Evolutionary conservation across 805 yeast genomes (phyloP).

Genomic region (Dipodascus albidus): DNA sequence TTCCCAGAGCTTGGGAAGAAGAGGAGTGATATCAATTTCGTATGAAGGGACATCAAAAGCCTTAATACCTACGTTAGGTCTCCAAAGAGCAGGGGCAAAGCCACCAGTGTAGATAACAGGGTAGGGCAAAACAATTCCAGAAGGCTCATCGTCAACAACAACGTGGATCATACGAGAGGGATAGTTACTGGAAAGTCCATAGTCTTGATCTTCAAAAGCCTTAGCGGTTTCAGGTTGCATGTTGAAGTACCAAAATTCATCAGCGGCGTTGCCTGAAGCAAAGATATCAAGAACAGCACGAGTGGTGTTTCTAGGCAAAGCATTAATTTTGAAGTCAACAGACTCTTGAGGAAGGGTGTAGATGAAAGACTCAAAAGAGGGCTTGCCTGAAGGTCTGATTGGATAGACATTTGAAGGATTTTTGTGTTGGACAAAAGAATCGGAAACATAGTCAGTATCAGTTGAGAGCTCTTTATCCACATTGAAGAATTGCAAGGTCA

Average conservation of each 20-base stretch:
- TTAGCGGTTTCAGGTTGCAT: constrained; percentile 29
- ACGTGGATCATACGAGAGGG: constrained; percentile 61
- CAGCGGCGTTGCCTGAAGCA: constrained; percentile 66
- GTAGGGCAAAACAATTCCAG: constrained; percentile 54
- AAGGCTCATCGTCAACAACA: constrained; percentile 43
- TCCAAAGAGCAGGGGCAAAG: constrained; percentile 69
- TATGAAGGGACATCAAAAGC: constrained; percentile 67
- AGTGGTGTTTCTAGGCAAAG: constrained; percentile 43
- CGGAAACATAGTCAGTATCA: background rate
- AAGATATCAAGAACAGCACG: constrained; percentile 45
- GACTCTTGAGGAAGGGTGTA: constrained; percentile 27
- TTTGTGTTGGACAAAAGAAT: background rate
- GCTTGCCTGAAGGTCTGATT: constrained; percentile 23
- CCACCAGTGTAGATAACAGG: constrained; percentile 82
- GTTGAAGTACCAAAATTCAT: constrained; percentile 77
- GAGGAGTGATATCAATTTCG: constrained; percentile 58
- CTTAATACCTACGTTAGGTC: constrained; percentile 60
- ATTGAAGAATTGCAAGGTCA: background rate
- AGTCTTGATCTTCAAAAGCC: constrained; percentile 22
- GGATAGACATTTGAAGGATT: background rate
- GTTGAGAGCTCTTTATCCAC: background rate
- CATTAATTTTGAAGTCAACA: constrained; percentile 42
- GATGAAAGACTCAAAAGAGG: constrained; percentile 30
- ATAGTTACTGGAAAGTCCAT: constrained; percentile 28
- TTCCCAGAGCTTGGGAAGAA: constrained; percentile 56